Evolutionary conservation across 805 yeast genomes (phyloP).

Genomic region (Cyberlindnera suaveolens): DNA sequence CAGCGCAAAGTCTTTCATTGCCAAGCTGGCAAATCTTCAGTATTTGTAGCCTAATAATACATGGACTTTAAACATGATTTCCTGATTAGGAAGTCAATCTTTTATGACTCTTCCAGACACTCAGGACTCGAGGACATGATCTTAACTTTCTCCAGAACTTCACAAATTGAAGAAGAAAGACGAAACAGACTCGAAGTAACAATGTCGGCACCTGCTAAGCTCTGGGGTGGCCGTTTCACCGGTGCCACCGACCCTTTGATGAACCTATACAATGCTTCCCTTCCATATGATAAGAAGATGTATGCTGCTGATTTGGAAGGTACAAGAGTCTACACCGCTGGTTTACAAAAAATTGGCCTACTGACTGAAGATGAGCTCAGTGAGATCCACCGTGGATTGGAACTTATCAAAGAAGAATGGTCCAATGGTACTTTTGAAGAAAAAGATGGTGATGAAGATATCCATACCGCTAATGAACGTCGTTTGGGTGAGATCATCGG

Average conservation of each 20-base stretch:
- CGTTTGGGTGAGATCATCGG: slow-evolving; percentile 96
- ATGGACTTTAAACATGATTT: neutral
- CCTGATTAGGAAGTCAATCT: neutral
- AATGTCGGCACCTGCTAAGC: slow-evolving; percentile 38
- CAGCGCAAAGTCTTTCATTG: too few relatives aligned
- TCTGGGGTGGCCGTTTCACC: slow-evolving; percentile 99
- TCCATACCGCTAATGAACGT: slow-evolving; percentile 98
- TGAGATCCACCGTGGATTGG: slow-evolving; percentile 82
- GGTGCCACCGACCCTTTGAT: slow-evolving; percentile 96
- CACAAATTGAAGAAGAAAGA: too few relatives aligned
- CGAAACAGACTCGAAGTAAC: neutral
- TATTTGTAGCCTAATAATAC: too few relatives aligned
- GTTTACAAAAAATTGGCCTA: slow-evolving; percentile 72
- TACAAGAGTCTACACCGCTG: slow-evolving; percentile 87
- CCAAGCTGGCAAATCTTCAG: too few relatives aligned
- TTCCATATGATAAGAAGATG: slow-evolving; percentile 95
- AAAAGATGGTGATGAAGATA: slow-evolving; percentile 92
- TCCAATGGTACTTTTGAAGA: slow-evolving; percentile 56
- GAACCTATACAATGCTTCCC: slow-evolving; percentile 94
- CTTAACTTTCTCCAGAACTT: too few relatives aligned
- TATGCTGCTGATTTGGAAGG: slow-evolving; percentile 91
- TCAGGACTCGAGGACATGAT: too few relatives aligned
- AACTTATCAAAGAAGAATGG: slow-evolving; percentile 77
- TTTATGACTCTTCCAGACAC: too few relatives aligned
- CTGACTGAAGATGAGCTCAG: slow-evolving; percentile 64